Evolutionary conservation across 2,329 filamentous ascomycete genomes (phyloP).

Genomic region (Scedosporium boydii): DNA sequence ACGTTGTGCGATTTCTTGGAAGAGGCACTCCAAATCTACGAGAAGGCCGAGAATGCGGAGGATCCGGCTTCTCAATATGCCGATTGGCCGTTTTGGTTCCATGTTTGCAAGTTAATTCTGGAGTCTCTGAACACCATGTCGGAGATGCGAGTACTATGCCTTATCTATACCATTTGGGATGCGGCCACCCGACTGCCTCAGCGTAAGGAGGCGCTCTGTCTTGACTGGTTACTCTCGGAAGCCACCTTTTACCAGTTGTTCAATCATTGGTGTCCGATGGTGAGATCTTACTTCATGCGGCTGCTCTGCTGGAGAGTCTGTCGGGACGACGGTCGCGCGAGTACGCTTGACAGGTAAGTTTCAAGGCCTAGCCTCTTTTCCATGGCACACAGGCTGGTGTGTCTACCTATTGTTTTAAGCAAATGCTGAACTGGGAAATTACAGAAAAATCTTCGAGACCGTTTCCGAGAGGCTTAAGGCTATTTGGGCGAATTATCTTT

Average conservation of each 20-base stretch:
- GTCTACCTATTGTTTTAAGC: slow-evolving; percentile 5
- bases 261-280: slow-evolving; percentile 94
- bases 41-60: slow-evolving; percentile 34
- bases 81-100: slow-evolving; percentile 79
- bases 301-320: slow-evolving; percentile 83
- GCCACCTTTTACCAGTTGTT: slow-evolving; percentile 73
- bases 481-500: slow-evolving; percentile 72
- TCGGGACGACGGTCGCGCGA: slow-evolving; percentile 58
- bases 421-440: slow-evolving; percentile 12
- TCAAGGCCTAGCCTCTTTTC: neutral
- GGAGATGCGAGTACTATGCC: slow-evolving; percentile 74
- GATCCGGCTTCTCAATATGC: slow-evolving; percentile 36
- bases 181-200: slow-evolving; percentile 54
- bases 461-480: slow-evolving; percentile 60
- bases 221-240: slow-evolving; percentile 66
- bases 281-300: slow-evolving; percentile 85
- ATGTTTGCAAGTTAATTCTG: slow-evolving; percentile 69
- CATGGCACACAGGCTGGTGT: neutral
- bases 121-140: slow-evolving; percentile 82
- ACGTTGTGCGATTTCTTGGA: slow-evolving; percentile 87
- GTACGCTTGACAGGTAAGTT: slow-evolving; percentile 58
- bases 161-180: slow-evolving; percentile 74
- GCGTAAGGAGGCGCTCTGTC: slow-evolving; percentile 61
- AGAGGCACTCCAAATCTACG: slow-evolving; percentile 60
- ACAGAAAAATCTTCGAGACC: slow-evolving; percentile 58